Conservation (phyloP, 2,329 filamentous ascomycete genomes). For the Corynespora cassiicola region DNA sequence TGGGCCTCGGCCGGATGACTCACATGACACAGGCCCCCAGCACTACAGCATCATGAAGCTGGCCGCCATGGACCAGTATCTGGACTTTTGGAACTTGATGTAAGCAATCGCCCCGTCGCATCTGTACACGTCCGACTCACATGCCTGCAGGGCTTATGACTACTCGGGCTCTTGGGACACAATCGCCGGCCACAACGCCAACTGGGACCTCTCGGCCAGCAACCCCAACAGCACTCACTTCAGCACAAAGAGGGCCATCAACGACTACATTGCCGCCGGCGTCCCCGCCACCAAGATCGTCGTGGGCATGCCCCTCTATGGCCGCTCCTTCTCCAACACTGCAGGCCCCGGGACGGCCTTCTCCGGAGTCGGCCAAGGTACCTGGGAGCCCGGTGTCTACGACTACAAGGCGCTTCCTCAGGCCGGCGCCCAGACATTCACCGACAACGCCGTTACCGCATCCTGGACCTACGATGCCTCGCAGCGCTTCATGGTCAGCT, state of each 20-base stretch:
- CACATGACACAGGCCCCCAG: slow-evolving; percentile 47
- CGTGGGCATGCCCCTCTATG: slow-evolving; percentile 46
- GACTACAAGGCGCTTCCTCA: slow-evolving; percentile 45
- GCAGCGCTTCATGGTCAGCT: slow-evolving; percentile 35
- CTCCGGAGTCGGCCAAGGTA: slow-evolving; percentile 36
- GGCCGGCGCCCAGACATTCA: slow-evolving; percentile 26
- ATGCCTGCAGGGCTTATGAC: slow-evolving; percentile 70
- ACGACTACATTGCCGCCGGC: slow-evolving; percentile 39
- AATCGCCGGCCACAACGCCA: slow-evolving; percentile 41
- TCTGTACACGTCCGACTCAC: not conserved
- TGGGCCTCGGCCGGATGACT: no score
- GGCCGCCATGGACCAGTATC: slow-evolving; percentile 52
- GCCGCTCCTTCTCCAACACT: slow-evolving; percentile 42
- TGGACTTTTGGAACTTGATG: slow-evolving; percentile 72
- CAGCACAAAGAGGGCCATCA: slow-evolving; percentile 38
- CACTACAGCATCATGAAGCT: slow-evolving; percentile 54
- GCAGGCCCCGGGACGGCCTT: slow-evolving; percentile 40
- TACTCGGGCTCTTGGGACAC: slow-evolving; percentile 56
- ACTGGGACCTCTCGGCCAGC: slow-evolving; percentile 29
- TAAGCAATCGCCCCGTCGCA: slow-evolving; percentile 2
- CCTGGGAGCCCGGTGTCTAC: slow-evolving; percentile 44
- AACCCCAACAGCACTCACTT: slow-evolving; percentile 41
- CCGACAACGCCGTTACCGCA: slow-evolving; percentile 28
- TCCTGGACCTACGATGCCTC: slow-evolving; percentile 39
- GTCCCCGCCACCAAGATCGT: slow-evolving; percentile 43